Base-by-base conservation (phyloP, 805 yeast species). In the Cyberlindnera euphorbiae region DNA sequence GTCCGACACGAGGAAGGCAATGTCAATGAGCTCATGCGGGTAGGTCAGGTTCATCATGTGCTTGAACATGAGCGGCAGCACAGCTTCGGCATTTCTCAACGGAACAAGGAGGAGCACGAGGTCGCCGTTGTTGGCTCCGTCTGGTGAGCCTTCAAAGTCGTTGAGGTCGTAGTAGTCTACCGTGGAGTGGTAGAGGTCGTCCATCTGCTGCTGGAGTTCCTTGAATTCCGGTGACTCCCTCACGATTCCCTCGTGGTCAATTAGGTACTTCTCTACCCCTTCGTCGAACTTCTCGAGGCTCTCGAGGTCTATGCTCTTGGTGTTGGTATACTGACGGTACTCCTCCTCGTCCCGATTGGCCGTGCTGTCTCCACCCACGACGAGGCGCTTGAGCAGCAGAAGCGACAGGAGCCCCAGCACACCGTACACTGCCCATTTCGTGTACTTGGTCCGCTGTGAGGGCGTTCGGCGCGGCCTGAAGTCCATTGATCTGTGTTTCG, bases 31-130 rank as follows among this genome's bases (percentile, higher is more conserved):
- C 17, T 74, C 70, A 55, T 87, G 96, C 37, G 84, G 87, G 55
- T 86, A 86, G 1, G 94, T 84, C 60, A 86, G 64, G 58, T 86
- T 85, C 90, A 82, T 83, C 60, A 86, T 63, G 60, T 86, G 84
- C 52, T 80, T 79, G 63, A 87, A 85, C 70, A 88, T 86, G 66
- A 85, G 66, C 10, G 93, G 88, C 43, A 86, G 62, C 15, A 83
- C 89, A 19, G 71, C 66, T 49, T 75, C 82, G 0, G 95, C 94
- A 52, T 86, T 81, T 59, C 94, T 67, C 42, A 86, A 62, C 8
- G 96, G 96, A 52, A 86, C 72, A 42, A 81, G 67, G 34, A 87
- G 61, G 38, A 86, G 62, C 11, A 86, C 77, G 32, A 77, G 73
- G 44, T 86, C 94, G 11, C 76, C 73, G 13, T 69, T 58, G 8